Evolutionary conservation across 1,139 yeast genomes (phyloP).

Genomic region (Magnusiomyces clavatus): DNA sequence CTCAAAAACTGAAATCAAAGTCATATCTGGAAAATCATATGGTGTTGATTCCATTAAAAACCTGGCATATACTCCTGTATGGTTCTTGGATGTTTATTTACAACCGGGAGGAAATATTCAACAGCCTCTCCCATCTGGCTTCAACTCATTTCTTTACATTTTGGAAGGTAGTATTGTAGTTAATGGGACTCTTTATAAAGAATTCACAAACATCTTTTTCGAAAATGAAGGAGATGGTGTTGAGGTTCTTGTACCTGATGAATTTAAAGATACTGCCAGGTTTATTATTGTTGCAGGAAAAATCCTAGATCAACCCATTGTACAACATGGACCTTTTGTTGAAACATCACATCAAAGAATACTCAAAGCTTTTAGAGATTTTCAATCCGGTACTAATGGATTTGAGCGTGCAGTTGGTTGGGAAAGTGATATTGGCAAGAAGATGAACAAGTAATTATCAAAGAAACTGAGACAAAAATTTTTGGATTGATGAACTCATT

Average conservation of each 20-base stretch:
- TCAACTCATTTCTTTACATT: slow-evolving; percentile 67
- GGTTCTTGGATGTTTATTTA: slow-evolving; percentile 59
- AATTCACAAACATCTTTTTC: slow-evolving; percentile 42
- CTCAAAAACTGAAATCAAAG: slow-evolving; percentile 58
- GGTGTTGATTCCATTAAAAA: slow-evolving; percentile 70
- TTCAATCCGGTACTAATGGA: slow-evolving; percentile 38
- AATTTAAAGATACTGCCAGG: slow-evolving; percentile 9
- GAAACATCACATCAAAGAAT: slow-evolving; percentile 51
- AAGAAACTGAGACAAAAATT: neutral
- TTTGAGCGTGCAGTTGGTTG: slow-evolving; percentile 60
- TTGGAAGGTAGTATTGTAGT: slow-evolving; percentile 55
- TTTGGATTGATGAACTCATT: too few relatives aligned
- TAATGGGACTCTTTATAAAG: slow-evolving; percentile 20
- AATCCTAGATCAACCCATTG: slow-evolving; percentile 56
- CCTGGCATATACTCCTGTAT: slow-evolving; percentile 72
- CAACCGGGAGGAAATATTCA: slow-evolving; percentile 60
- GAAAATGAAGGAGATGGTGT: slow-evolving; percentile 26
- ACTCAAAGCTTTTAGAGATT: slow-evolving; percentile 43
- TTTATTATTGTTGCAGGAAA: slow-evolving; percentile 55
- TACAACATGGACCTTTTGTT: slow-evolving; percentile 81
- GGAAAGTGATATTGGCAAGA: slow-evolving; percentile 46
- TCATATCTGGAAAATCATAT: slow-evolving; percentile 69
- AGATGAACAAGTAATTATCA: neutral
- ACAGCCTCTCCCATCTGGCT: slow-evolving; percentile 54
- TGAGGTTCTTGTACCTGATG: slow-evolving; percentile 22